Evolutionary conservation across 176 grass and related monocot species (phyloP), one percentile per base, ranked within the genome.

Genomic region (Cymbopogon citratus): DNA sequence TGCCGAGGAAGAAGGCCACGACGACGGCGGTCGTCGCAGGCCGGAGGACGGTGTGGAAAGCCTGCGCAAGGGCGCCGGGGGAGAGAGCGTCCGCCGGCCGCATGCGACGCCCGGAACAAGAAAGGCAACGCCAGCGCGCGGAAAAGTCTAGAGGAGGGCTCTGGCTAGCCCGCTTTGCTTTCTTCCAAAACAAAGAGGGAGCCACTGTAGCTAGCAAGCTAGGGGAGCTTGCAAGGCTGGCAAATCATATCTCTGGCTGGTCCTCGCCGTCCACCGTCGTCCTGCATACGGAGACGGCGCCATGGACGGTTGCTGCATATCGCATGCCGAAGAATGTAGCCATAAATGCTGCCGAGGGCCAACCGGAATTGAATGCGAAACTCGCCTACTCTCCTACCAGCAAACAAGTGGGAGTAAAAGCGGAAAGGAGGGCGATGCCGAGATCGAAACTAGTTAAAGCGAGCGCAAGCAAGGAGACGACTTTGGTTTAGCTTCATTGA

Each of bases 401-500:
- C 2, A 9, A 23, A 8, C 31, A 12, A 41, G 66, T 12, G 0
- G 40, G 31, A 66, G 28, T 79, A 51, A 79, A 80, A 69, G 45
- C 45, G 63, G 29, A 69, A 54, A 80, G 77, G 44, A 38, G 44
- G 21, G 16, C 19, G 63, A 80, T 35, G 19, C 28, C 38, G 38
- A 39, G 5, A 12, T 5, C 4, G 3, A 16, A 33, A 66, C 16
- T 8, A 66, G 13, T 64, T 46, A 78, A 64, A 56, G 41, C 41
- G 41, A 43, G 36, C 38, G 36, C 38, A 23, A 29, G 0, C 15
- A 64, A 78, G 75, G 16, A 33, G 16, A 78, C 59, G 46, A 45
- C n/a, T n/a, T n/a, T 45, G 13, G 43, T 3, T 14, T 38, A 29
- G 27, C 69, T 80, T 84, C 75, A 84, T 68, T 80, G 16, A 88